Conservation (phyloP, 768 basidiomycete genomes). For the Naganishia kalamii region DNA sequence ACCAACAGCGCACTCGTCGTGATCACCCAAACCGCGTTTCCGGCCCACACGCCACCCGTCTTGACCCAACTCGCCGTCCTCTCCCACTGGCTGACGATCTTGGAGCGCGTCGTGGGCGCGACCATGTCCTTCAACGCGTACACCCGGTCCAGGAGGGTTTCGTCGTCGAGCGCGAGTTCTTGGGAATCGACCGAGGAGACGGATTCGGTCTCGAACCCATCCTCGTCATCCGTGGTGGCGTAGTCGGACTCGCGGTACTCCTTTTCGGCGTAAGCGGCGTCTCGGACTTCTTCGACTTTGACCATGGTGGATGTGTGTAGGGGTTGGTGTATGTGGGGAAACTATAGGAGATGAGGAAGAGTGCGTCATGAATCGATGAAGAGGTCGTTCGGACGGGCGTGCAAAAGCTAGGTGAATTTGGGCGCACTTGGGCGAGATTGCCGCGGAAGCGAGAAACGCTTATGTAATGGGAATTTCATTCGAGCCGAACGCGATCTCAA, state of each 20-base stretch:
- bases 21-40: constrained; percentile 88
- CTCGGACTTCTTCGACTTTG: constrained; percentile 72
- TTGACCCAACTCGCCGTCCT: constrained; percentile 62
- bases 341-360: not conserved
- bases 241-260: constrained; percentile 58
- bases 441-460: no score
- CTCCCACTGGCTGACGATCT: constrained; percentile 59
- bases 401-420: no score
- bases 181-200: constrained; percentile 59
- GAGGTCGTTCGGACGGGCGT: not conserved
- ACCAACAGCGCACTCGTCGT: constrained; percentile 90
- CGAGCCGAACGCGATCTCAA: no score
- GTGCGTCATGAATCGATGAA: not conserved
- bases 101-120: constrained; percentile 78
- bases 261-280: constrained; percentile 35
- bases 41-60: constrained; percentile 64
- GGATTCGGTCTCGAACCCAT: constrained; percentile 65
- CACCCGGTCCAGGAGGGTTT: constrained; percentile 80
- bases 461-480: no score
- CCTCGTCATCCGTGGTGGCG: constrained; percentile 63
- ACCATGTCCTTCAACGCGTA: constrained; percentile 92
- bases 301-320: constrained; percentile 57
- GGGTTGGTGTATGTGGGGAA: not conserved
- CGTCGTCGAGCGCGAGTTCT: constrained; percentile 52
- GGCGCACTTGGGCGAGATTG: no score